Conservation (phyloP, 2,329 filamentous ascomycete species). For the Aureobasidium lini region DNA sequence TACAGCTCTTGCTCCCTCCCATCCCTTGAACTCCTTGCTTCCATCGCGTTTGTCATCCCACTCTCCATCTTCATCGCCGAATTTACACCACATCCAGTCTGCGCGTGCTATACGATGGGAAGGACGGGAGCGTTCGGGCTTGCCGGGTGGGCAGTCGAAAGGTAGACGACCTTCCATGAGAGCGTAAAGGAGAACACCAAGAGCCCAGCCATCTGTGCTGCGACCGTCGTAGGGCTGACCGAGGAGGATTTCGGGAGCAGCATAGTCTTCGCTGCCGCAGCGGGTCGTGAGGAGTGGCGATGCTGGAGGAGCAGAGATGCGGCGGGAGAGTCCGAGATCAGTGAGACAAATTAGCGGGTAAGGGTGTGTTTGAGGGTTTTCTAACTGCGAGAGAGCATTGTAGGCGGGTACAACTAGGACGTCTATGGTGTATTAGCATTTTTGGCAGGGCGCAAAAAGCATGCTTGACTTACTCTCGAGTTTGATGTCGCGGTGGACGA, state of each 20-base stretch:
- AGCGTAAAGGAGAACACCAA: constrained; percentile 88
- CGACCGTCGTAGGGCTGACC: constrained; percentile 91
- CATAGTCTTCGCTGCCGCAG: constrained; percentile 95
- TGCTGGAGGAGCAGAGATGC: constrained; percentile 63
- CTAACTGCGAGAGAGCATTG: constrained; percentile 53
- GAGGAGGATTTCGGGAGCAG: constrained; percentile 91
- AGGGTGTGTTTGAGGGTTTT: constrained; percentile 68
- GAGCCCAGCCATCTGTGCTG: constrained; percentile 86
- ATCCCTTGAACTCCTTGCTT: constrained; percentile 42
- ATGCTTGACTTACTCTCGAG: constrained; percentile 68
- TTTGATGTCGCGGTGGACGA: constrained; percentile 96
- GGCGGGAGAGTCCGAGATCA: constrained; percentile 81
- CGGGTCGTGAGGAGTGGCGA: constrained; percentile 86
- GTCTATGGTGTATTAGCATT: constrained; percentile 45
- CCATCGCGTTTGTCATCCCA: constrained; percentile 82
- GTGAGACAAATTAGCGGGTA: constrained; percentile 81
- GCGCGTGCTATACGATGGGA: constrained; percentile 92
- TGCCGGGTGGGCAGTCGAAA: constrained; percentile 81
- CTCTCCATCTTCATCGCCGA: constrained; percentile 74
- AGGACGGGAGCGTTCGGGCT: constrained; percentile 62
- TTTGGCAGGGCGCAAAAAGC: not conserved
- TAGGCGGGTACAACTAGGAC: constrained; percentile 77
- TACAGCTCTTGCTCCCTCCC: constrained; percentile 69
- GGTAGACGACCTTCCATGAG: constrained; percentile 87
- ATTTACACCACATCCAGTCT: constrained; percentile 92